Evolutionary conservation across 2,329 filamentous ascomycete species (phyloP).

Genomic region (Penicillium sp.): DNA sequence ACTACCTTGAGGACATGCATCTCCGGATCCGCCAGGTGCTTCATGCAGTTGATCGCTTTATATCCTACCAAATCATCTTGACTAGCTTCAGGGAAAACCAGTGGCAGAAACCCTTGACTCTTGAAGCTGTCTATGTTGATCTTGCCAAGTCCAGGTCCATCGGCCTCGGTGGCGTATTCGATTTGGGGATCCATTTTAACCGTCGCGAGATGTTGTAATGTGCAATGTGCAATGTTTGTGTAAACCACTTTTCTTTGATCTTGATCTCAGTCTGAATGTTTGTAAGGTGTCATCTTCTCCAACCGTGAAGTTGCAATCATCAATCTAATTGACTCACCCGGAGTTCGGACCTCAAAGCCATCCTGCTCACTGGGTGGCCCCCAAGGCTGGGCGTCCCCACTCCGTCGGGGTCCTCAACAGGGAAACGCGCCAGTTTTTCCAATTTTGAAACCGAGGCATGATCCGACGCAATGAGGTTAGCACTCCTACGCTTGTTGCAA

Average conservation of each 20-base stretch:
- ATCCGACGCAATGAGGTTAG: not conserved
- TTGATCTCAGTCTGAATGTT: not conserved
- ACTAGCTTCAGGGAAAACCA: slow-evolving; percentile 43
- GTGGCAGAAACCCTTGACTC: slow-evolving; percentile 42
- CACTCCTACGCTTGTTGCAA: slow-evolving; percentile 1
- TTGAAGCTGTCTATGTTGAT: slow-evolving; percentile 55
- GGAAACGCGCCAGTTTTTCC: not conserved
- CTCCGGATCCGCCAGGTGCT: slow-evolving; percentile 48
- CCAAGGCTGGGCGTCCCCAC: not conserved
- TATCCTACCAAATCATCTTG: slow-evolving; percentile 33
- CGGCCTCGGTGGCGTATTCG: slow-evolving; percentile 44
- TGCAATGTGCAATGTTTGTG: no score
- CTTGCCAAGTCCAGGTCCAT: slow-evolving; percentile 47
- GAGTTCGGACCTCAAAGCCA: not conserved
- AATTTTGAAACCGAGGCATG: not conserved
- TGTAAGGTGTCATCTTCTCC: not conserved
- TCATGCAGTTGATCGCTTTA: slow-evolving; percentile 40
- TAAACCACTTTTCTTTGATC: no score
- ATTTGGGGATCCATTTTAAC: slow-evolving; percentile 12
- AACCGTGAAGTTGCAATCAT: not conserved
- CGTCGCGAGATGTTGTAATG: not conserved
- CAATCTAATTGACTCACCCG: not conserved
- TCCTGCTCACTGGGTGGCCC: no score
- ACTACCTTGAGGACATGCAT: slow-evolving; percentile 48
- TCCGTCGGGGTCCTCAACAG: not conserved